A percentile compares a stretch with the other conserved stretches of the same genome.
These are phyloP conservation scores for Diaporthe citrichinensis DNA, from an alignment of 2,329 filamentous ascomycete genomes.

Conservation along the genomic window DNA sequence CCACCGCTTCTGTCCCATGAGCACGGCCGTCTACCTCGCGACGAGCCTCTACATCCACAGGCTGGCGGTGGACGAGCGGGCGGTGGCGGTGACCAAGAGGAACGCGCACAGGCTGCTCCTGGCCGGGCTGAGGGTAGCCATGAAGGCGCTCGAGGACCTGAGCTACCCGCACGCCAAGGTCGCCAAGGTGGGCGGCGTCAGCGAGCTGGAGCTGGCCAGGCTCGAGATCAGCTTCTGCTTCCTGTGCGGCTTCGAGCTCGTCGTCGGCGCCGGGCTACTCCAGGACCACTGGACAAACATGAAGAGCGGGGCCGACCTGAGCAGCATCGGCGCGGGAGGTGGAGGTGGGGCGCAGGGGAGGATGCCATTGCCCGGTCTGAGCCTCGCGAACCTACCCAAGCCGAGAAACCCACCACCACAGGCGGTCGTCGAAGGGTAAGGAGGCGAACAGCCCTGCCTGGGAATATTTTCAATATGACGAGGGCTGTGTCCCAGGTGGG, in stretches of 20 bases:
- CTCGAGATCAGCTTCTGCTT: slow-evolving; percentile 93
- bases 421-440: slow-evolving; percentile 25
- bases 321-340: slow-evolving; percentile 22
- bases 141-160: slow-evolving; percentile 95
- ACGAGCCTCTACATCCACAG: slow-evolving; percentile 90
- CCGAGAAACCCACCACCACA: slow-evolving; percentile 3
- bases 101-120: slow-evolving; percentile 91
- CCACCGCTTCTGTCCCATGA: slow-evolving; percentile 93
- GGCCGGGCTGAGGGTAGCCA: slow-evolving; percentile 87
- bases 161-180: slow-evolving; percentile 88
- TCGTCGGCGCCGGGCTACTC: slow-evolving; percentile 71
- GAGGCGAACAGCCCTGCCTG: not conserved
- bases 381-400: slow-evolving; percentile 29
- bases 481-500: not conserved
- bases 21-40: slow-evolving; percentile 92
- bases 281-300: slow-evolving; percentile 78
- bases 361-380: slow-evolving; percentile 29
- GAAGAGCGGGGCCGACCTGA: slow-evolving; percentile 46
- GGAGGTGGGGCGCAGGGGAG: slow-evolving; percentile 12
- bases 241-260: slow-evolving; percentile 85
- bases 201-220: slow-evolving; percentile 82
- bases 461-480: not conserved
- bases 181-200: slow-evolving; percentile 90
- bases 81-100: slow-evolving; percentile 83
- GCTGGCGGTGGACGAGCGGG: slow-evolving; percentile 81